phyloP scores from a whole-genome alignment of 345 rosid genomes.

The Hibiscus mutabilis region DNA sequence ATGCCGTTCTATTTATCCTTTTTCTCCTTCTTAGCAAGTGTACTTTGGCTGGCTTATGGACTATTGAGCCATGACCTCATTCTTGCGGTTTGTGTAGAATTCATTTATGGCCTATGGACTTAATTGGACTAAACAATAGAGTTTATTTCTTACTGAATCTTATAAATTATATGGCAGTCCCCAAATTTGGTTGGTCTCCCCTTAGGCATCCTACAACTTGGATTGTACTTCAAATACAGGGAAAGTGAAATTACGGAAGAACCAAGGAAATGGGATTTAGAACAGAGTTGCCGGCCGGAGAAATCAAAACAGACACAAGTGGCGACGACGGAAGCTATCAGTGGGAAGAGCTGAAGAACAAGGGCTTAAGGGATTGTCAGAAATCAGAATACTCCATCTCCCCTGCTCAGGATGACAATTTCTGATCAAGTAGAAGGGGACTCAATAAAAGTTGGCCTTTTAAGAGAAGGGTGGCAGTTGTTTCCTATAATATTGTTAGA shows the following conservation, averaged over 20 bases:
- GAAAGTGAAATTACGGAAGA: no score
- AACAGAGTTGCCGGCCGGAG: slow-evolving; percentile 24
- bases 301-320: slow-evolving; percentile 32
- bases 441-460: neutral
- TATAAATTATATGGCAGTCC: neutral
- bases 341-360: slow-evolving; percentile 18
- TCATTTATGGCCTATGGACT: neutral
- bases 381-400: no score
- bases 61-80: slow-evolving; percentile 65
- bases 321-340: slow-evolving; percentile 8
- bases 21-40: slow-evolving; percentile 64
- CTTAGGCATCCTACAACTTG: neutral
- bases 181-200: slow-evolving; percentile 2
- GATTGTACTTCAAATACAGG: neutral
- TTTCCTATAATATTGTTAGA: no score
- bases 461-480: no score
- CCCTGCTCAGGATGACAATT: no score
- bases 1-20: slow-evolving; percentile 86
- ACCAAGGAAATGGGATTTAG: slow-evolving; percentile 43
- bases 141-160: neutral
- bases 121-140: no score
- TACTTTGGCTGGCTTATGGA: slow-evolving; percentile 71
- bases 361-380: neutral
- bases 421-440: neutral
- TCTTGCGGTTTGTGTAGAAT: slow-evolving; percentile 47